Conservation (phyloP, 345 rosid species). For the Sisymbrium irio region DNA sequence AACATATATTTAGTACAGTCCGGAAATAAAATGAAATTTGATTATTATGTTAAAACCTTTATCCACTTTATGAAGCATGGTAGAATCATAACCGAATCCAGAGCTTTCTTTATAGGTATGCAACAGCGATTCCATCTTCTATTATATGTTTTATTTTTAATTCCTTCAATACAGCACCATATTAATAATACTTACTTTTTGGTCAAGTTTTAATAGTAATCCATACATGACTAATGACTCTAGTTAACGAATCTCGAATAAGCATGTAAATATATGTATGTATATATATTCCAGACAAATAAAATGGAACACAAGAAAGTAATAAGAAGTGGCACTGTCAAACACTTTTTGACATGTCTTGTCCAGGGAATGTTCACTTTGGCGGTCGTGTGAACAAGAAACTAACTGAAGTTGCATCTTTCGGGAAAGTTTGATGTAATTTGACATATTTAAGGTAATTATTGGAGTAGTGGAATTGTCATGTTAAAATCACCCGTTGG, state of each 20-base stretch:
- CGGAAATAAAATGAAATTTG: background rate
- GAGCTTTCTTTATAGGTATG: slow-evolving; percentile 1
- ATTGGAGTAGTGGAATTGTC: background rate
- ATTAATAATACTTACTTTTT: background rate
- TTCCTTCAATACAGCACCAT: background rate
- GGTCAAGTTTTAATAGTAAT: background rate
- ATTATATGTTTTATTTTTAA: background rate
- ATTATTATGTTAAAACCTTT: background rate
- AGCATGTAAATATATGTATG: background rate
- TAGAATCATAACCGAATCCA: slow-evolving; percentile 25
- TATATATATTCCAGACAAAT: background rate
- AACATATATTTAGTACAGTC: background rate
- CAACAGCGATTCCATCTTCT: background rate
- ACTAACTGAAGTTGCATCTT: slow-evolving; percentile 7
- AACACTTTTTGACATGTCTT: slow-evolving; percentile 33
- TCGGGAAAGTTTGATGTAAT: background rate
- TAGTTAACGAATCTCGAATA: background rate
- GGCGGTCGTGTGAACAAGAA: slow-evolving; percentile 4
- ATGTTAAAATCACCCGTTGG: background rate
- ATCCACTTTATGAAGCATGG: background rate
- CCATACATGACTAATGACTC: background rate
- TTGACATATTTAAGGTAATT: slow-evolving; percentile 15
- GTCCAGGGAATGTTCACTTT: slow-evolving; percentile 30
- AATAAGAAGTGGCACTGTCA: slow-evolving; percentile 35
- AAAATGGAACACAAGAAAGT: slow-evolving; percentile 12